Conservation (phyloP, 2,329 filamentous ascomycete genomes). For the Intubia oerlemansii region DNA sequence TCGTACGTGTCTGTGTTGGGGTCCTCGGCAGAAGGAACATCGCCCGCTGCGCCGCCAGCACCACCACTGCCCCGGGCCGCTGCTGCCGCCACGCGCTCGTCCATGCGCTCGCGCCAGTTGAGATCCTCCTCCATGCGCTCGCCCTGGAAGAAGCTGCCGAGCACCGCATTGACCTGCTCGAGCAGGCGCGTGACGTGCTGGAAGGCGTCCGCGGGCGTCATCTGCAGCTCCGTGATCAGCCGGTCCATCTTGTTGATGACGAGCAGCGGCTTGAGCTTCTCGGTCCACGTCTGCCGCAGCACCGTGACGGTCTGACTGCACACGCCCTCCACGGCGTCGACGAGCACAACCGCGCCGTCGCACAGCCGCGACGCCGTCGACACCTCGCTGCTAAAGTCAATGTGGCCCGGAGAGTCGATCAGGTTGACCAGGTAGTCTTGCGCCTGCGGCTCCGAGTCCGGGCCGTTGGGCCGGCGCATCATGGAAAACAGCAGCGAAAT, state of each 20-base stretch:
- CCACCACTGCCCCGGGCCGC: too few relatives aligned
- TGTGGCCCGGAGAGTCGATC: constrained; percentile 94
- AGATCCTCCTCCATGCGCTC: constrained; percentile 97
- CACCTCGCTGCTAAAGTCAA: constrained; percentile 96
- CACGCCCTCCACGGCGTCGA: constrained; percentile 93
- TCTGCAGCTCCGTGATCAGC: constrained; percentile 79
- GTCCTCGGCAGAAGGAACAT: too few relatives aligned
- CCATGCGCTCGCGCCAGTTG: constrained; percentile 84
- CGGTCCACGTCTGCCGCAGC: constrained; percentile 80
- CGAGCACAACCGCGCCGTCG: constrained; percentile 81
- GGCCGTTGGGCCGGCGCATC: constrained; percentile 46
- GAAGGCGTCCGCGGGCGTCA: constrained; percentile 80
- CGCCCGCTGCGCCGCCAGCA: constrained; percentile 20
- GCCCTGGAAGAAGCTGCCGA: constrained; percentile 93
- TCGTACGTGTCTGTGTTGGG: constrained; percentile 40
- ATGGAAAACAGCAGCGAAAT: constrained; percentile 95
- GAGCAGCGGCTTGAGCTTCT: constrained; percentile 82
- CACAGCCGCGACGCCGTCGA: constrained; percentile 88
- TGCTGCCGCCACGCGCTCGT: constrained; percentile 58
- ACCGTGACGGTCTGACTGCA: constrained; percentile 98
- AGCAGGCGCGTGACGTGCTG: constrained; percentile 72
- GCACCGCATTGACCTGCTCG: constrained; percentile 91
- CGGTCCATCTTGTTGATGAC: constrained; percentile 99
- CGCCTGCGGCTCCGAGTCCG: constrained; percentile 45
- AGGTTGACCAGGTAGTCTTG: constrained; percentile 93